These are phyloP conservation scores for Trichosporon inkin DNA, from an alignment of 1,284 basidiomycete species.

Conservation along the genomic window DNA sequence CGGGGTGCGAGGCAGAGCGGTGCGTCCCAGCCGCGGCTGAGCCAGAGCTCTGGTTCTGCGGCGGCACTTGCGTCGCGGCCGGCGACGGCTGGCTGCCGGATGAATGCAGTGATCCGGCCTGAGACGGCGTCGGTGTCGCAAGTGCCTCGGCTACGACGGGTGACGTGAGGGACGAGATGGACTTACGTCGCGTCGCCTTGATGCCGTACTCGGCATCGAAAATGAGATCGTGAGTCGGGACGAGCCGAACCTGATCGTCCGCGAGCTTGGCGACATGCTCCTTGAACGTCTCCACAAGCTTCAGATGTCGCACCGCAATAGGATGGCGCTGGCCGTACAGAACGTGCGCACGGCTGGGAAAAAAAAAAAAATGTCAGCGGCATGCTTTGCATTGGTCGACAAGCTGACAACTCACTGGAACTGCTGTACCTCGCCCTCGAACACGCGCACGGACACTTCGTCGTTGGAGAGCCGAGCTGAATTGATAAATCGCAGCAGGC, in stretches of 20 bases:
- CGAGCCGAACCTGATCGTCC: slow-evolving; percentile 5
- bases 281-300: slow-evolving; percentile 28
- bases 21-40: not conserved
- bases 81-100: not conserved
- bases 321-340: slow-evolving; percentile 37
- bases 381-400: not conserved
- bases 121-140: not conserved
- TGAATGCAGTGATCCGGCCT: not conserved
- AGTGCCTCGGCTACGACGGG: slow-evolving; percentile 2
- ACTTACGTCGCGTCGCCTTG: slow-evolving; percentile 11
- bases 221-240: slow-evolving; percentile 3
- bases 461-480: slow-evolving; percentile 32
- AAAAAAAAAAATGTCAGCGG: slow-evolving; percentile 3
- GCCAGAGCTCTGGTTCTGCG: not conserved
- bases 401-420: slow-evolving; percentile 29
- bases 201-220: slow-evolving; percentile 12
- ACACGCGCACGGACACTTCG: slow-evolving; percentile 31
- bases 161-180: not conserved
- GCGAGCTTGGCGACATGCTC: not conserved
- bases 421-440: slow-evolving; percentile 38
- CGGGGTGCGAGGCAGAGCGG: not conserved
- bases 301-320: slow-evolving; percentile 29
- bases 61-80: not conserved
- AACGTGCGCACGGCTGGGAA: slow-evolving; percentile 27
- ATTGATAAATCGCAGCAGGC: slow-evolving; percentile 36